Evolutionary conservation across 345 rosid species (phyloP), one percentile per base, ranked within the genome.

Genomic region (Salix udensis): DNA sequence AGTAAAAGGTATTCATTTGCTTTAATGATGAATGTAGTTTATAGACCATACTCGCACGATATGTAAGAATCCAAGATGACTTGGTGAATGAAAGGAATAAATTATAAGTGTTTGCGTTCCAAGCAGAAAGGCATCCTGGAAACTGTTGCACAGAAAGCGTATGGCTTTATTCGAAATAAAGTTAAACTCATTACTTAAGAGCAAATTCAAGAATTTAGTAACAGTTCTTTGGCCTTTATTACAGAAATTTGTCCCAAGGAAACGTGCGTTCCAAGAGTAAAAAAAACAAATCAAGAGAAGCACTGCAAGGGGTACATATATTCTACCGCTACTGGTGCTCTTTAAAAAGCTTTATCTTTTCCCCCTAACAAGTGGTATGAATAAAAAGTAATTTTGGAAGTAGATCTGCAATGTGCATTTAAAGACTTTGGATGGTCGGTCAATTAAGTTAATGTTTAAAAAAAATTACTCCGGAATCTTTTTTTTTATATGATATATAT

Each of bases 21-120:
- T 44, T 4, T 24, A 26, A 24, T 26, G 36, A 14, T 34, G n/a
- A 53, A 34, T 72, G 26, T 24, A 4, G 28, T 26, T 2, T 26
- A 62, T 3, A 44, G 50, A 44, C 4, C 52, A 67, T 75, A 66
- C 48, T 66, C 71, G n/a, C 26, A 7, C 36, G 23, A 1, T 16
- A 24, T 65, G 13, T 11, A 26, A 65, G 87, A 79, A 82, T 84
- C 88, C 42, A 73, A 74, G 81, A 76, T 84, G 71, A 73, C 85
- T 82, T 86, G 72, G 30, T 52, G 73, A 65, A 40, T 48, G 64
- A 4, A 31, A 72, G 7, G 9, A 37, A 60, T 44, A 16, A 46
- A 67, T 8, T 10, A 11, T 15, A 64, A 60, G 19, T 30, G 36
- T 65, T 0, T 26, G 18, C 58, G 0, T 52, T 19, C 68, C 31